Base-by-base conservation (phyloP, 768 basidiomycete genomes). In the Lactarius akahatsu region DNA sequence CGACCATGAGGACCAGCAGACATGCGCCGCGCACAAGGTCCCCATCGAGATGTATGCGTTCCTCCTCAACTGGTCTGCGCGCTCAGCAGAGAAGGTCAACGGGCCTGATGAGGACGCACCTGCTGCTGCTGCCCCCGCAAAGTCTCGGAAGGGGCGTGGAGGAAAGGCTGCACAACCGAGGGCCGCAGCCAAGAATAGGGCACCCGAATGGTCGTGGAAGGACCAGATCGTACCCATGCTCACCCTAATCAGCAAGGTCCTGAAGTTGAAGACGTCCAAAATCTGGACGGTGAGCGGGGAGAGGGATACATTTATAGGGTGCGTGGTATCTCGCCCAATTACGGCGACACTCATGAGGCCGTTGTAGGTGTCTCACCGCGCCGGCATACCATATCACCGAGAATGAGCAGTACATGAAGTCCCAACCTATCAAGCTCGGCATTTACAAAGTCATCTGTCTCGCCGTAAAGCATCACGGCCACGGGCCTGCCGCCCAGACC, bases 31-130 rank as follows among this genome's bases (percentile, higher is more conserved):
- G 0, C 94, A 94, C 76, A 91, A 89, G 74, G 69, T 74, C 3
- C 86, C 93, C 0, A 80, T 99, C 66, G 97, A 98, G 75, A 88
- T 91, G 81, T 98, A 93, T 75, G 91, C 90, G 8, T 98, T 98
- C 74, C 79, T 98, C 30, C 77, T 97, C n/a, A 83, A 88, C 67
- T 98, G 95, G 95, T 96, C 96, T 74, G 90, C 92, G 18, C 77
- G 80, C 13, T 87, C 87, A 0, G 90, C 88, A 1, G 94, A 96
- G 76, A 90, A 89, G 70, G 85, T 89, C 65, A 90, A 89, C 54
- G 78, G 78, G 7, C 73, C 80, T 15, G 83, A 79, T 52, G 80
- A 83, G 15, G 80, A 82, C 2, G 81, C 78, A 23, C 80, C 82
- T 15, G 75, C 80, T 15, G 75, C 80, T 2, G 77, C 74, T 7